Evolutionary conservation across 108 stramenopile species (phyloP).

Genomic region (Nitzschia inconspicua): DNA sequence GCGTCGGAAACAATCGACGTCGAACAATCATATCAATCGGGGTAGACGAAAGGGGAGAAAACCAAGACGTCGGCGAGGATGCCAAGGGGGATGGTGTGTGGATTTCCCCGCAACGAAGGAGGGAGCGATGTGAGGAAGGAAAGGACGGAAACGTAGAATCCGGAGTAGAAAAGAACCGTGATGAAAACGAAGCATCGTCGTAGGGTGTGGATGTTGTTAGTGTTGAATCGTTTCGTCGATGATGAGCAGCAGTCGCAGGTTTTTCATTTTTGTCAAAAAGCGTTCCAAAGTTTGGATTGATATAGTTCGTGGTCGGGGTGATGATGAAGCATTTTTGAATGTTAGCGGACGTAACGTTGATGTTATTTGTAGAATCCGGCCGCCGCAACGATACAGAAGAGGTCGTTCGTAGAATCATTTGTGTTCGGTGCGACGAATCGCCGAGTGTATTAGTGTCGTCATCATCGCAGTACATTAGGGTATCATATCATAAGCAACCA

Average conservation of each 20-base stretch:
- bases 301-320: slow-evolving; percentile 36
- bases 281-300: slow-evolving; percentile 40
- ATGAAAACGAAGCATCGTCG: not conserved
- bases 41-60: slow-evolving; percentile 1
- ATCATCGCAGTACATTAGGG: slow-evolving; percentile 14
- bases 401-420: too few relatives aligned
- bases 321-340: slow-evolving; percentile 60
- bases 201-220: not conserved
- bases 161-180: slow-evolving; percentile 9
- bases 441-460: slow-evolving; percentile 13
- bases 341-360: too few relatives aligned
- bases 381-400: too few relatives aligned
- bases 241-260: not conserved
- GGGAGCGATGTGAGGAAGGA: not conserved
- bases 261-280: not conserved
- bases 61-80: slow-evolving; percentile 10
- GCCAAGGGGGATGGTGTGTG: too few relatives aligned
- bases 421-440: too few relatives aligned
- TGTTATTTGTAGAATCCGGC: too few relatives aligned
- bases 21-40: too few relatives aligned
- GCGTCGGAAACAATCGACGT: slow-evolving; percentile 18
- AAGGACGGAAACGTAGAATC: slow-evolving; percentile 8
- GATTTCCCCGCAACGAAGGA: not conserved
- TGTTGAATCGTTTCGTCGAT: too few relatives aligned
- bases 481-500: not conserved